These are phyloP conservation scores for Globisporangium carolinianum DNA, from an alignment of 352 stramenopile genomes.

Conservation along the genomic window DNA sequence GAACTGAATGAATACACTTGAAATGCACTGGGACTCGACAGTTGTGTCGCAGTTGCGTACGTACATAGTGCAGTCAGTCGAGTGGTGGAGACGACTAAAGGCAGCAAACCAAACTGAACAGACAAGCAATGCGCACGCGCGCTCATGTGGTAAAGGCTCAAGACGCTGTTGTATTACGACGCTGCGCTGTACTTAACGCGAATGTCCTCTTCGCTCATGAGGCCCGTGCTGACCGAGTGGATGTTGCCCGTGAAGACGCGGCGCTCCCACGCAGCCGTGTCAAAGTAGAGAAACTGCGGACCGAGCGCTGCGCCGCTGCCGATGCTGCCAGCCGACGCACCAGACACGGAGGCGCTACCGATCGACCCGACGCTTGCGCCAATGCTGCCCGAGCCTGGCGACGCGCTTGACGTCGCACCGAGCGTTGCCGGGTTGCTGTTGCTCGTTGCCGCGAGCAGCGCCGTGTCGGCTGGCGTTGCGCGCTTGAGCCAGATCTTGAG, in stretches of 20 bases:
- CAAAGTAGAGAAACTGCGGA: constrained; percentile 93
- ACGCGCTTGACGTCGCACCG: constrained; percentile 13
- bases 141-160: constrained; percentile 20
- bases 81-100: background rate
- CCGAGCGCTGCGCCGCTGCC: constrained; percentile 20
- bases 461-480: constrained; percentile 48
- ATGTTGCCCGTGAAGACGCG: constrained; percentile 91
- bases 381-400: constrained; percentile 26
- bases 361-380: constrained; percentile 54
- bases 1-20: background rate
- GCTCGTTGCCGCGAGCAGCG: constrained; percentile 29
- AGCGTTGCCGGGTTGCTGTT: constrained; percentile 13
- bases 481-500: constrained; percentile 97
- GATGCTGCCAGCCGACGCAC: constrained; percentile 7
- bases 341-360: constrained; percentile 37
- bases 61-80: constrained; percentile 12
- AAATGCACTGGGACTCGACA: background rate
- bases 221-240: constrained; percentile 73
- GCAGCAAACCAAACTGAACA: constrained; percentile 11
- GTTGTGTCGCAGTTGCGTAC: background rate
- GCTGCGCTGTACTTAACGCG: constrained; percentile 91
- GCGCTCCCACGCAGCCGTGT: constrained; percentile 93
- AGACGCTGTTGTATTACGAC: constrained; percentile 46
- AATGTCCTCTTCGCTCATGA: constrained; percentile 92
- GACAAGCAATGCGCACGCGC: constrained; percentile 8